Evolutionary conservation across 176 grass and related monocot genomes (phyloP), one percentile per base, ranked within the genome.

Genomic region (Stipa capillata): DNA sequence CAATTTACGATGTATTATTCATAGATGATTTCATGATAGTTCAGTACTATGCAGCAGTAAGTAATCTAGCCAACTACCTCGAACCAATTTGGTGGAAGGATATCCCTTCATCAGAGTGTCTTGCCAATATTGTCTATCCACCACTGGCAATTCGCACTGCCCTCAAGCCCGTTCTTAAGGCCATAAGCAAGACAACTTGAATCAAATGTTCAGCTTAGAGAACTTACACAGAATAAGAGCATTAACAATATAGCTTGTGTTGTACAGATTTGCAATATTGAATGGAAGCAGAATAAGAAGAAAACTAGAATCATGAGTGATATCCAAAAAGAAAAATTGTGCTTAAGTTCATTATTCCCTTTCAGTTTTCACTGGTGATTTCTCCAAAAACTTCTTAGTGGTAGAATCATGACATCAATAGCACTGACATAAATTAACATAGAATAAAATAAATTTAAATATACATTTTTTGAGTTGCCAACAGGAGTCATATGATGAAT

Each of bases 21-120:
- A 32, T 12, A 84, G 78, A 85, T 52, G 12, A 3, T 37, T 69
- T 66, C 9, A 74, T 59, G 53, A 48, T 8, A 73, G 58, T 23
- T 59, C 31, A 39, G 40, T 89, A 92, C 89, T 90, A 96, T 87
- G 90, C 85, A 74, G 86, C 86, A 79, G 91, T 91, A 53, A 95
- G 77, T 87, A 95, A 85, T 81, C 92, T 89, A 67, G 92, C 92
- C 80, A 95, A 69, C 81, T 95, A 89, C 79, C 92, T 95, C 20
- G 93, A 96, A 76, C 93, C 93, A 83, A 96, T 90, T 76, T 87
- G 79, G 31, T 96, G 93, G 74, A 96, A 96, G 63, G 82, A 85
- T 36, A 72, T 73, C 54, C 93, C 93, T 79, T 96, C 87, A 71
- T 88, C 90, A 80, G n/a, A 96, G 78, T 59, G 82, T 78, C 65